A percentile compares a stretch with the other conserved stretches of the same genome.
These are phyloP conservation scores for Ascobolus immersus DNA, from an alignment of 495 filamentous ascomycete genomes.

Conservation along the genomic window DNA sequence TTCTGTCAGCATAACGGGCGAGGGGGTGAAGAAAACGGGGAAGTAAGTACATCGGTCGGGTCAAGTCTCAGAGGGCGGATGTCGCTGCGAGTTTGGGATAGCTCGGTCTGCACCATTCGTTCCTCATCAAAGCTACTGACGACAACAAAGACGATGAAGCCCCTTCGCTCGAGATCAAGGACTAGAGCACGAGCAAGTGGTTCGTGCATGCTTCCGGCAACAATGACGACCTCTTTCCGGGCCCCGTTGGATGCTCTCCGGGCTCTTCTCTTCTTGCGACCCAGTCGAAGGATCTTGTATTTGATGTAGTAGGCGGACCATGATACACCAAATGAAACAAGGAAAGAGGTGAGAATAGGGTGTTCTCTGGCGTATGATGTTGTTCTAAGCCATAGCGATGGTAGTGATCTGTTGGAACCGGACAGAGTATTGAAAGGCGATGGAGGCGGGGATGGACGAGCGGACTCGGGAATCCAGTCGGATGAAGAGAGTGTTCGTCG, in stretches of 20 bases:
- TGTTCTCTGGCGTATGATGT: too few species aligned
- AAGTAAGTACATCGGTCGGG: constrained; percentile 36
- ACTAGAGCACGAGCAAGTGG: constrained; percentile 58
- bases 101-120: constrained; percentile 43
- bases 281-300: too few species aligned
- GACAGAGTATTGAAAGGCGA: too few species aligned
- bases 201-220: constrained; percentile 48
- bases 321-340: too few species aligned
- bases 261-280: constrained; percentile 54
- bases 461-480: too few species aligned
- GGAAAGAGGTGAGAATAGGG: too few species aligned
- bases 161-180: constrained; percentile 64
- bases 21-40: neutral
- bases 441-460: too few species aligned
- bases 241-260: constrained; percentile 57
- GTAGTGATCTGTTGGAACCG: too few species aligned
- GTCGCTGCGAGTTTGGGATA: constrained; percentile 32
- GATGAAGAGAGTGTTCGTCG: too few species aligned
- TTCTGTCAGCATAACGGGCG: constrained; percentile 1
- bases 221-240: constrained; percentile 66
- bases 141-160: constrained; percentile 80
- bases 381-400: too few species aligned
- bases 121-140: constrained; percentile 63
- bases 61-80: constrained; percentile 64
- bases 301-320: too few species aligned